Evolutionary conservation across 2,329 filamentous ascomycete genomes (phyloP), one percentile per base, ranked within the genome.

Genomic region (Penicillium sp.): DNA sequence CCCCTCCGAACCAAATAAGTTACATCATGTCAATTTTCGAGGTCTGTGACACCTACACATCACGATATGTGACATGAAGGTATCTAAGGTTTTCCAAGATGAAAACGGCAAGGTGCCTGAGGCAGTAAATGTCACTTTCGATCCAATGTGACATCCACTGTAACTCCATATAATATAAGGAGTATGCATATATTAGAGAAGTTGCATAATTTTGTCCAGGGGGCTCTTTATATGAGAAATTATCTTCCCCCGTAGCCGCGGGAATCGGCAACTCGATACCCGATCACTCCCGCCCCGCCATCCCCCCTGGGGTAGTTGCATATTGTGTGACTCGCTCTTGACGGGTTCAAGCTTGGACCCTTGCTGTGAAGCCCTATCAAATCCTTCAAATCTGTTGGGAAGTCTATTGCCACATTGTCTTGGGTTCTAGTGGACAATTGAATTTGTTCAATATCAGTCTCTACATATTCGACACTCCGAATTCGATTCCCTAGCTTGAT

Each of bases 231-330:
- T 27, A 27, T 15, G 12, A 45, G 13, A 38, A 25, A 23, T 10
- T 35, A 7, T 31, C 29, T 51, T 38, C 40, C 47, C 53, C 54
- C 31, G 19, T 56, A 56, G n/a, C 65, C 61, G 62, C 62, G 62
- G 64, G 59, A 42, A 60, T 52, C 63, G 63, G 62, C 52, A 55
- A 49, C 46, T 53, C n/a, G 21, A 31, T 58, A 62, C 54, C 64
- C 65, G 61, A 48, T 59, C 48, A 37, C 40, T 54, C 37, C 64
- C 64, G 61, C 58, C 58, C 57, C 59, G 51, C 41, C 17, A 54
- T 56, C 48, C 55, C 13, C 38, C 50, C 8, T 60, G 58, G 58
- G 58, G 25, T 27, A 52, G 23, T 47, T 50, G 46, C 47, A 46
- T 41, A 46, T 41, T 49, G 31, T 54, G 38, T 23, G 33, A 58